Evolutionary conservation across 75 land plant genomes (phyloP), one percentile per base, ranked within the genome.

Genomic region (Azolla pinnata): DNA sequence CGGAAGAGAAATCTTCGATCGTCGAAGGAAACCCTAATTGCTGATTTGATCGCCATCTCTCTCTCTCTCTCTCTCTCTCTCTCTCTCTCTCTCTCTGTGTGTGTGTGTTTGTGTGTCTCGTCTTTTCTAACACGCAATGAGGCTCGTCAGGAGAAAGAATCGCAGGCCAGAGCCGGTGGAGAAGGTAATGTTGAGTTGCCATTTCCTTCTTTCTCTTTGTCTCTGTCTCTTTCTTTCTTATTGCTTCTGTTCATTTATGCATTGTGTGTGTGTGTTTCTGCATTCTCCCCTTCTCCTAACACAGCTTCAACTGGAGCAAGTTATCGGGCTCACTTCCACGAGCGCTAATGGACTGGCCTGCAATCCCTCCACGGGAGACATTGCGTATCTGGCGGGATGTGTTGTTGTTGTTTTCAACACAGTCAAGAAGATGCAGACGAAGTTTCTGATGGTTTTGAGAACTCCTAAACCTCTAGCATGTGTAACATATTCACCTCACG

Each of bases 371-470:
- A 73, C 68, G 19, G 70, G 71, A n/a, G 74, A 67, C 10, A 55
- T 80, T 19, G 88, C 60, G 0, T 84, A 82, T 58, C 32, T 82
- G 64, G 85, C 88, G 1, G 88, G 85, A 1, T 82, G 82, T 51
- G 82, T 84, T n/a, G 79, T 71, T 26, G 88, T 84, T 27, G 71
- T 84, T 24, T 73, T 75, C 77, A 62, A 78, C 49, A 73, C 66
- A 5, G 80, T 75, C 31, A 46, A 73, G 34, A 66, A 73, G 38
- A 38, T 49, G 27, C 85, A 76, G 56, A 64, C 76, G 12, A 69
- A 72, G 1, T 71, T 84, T 46, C 40, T 78, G 44, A 64, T 69
- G 66, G 61, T 76, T 32, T 54, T 68, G 55, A 75, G 81, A 52
- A 35, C 62, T 29, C 82, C 81, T 1, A 84, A 78, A 38, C 67